phyloP scores from a whole-genome alignment of 768 basidiomycete species.

The Termitomyces sp. region DNA sequence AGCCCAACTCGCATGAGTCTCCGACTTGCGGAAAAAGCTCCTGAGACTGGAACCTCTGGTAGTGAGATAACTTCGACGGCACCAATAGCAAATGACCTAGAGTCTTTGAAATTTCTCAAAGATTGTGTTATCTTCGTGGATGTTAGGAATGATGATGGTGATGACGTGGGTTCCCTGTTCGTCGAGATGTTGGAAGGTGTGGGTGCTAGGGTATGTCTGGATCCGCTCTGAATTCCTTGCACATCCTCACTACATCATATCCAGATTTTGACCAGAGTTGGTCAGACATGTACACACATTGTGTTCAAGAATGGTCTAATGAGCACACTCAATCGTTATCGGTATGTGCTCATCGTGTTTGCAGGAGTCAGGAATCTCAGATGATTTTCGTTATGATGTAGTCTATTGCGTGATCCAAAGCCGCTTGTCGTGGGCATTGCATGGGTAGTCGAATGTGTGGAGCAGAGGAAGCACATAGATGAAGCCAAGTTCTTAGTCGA shows the following conservation, averaged over 20 bases:
- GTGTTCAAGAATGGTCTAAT: conserved; percentile 81
- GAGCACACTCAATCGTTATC: conserved; percentile 70
- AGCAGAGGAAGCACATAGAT: conserved; percentile 58
- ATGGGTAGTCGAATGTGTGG: conserved; percentile 88
- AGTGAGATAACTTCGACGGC: conserved; percentile 18
- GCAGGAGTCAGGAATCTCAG: background rate
- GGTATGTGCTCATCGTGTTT: conserved; percentile 34
- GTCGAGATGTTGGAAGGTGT: conserved; percentile 77
- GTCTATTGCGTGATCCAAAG: conserved; percentile 61
- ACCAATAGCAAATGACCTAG: conserved; percentile 21
- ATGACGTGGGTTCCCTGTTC: conserved; percentile 78
- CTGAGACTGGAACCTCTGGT: conserved; percentile 13
- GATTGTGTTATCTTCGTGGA: conserved; percentile 84
- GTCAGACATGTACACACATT: conserved; percentile 77
- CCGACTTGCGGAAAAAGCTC: conserved; percentile 9
- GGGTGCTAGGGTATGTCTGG: conserved; percentile 65
- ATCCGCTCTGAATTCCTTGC: background rate
- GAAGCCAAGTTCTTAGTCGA: conserved; percentile 67
- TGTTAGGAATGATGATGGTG: conserved; percentile 79
- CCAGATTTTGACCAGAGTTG: conserved; percentile 62
- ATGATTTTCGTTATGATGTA: conserved; percentile 19
- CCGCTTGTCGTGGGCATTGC: conserved; percentile 80
- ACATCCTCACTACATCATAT: background rate
- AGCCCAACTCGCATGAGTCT: conserved; percentile 12
- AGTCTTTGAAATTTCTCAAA: conserved; percentile 54